Percentiles rank a stretch among this genome's conserved stretches.
These are phyloP conservation scores for Zygosaccharomyces sapae DNA, from an alignment of 1,139 yeast species.

Conservation along the genomic window DNA sequence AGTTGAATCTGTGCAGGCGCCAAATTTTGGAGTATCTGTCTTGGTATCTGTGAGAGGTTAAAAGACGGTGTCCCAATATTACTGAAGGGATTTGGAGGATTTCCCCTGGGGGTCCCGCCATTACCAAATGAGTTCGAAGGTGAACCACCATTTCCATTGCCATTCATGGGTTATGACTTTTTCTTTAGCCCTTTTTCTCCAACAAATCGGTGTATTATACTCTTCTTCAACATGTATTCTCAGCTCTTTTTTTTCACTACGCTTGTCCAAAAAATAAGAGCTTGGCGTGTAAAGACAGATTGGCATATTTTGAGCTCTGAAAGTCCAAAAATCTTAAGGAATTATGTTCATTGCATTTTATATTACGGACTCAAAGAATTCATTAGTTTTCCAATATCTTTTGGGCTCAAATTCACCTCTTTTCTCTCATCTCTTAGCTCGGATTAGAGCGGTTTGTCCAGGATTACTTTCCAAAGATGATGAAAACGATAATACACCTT, in stretches of 20 bases:
- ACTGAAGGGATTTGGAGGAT: constrained; percentile 23
- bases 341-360: constrained; percentile 31
- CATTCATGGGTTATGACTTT: constrained; percentile 3
- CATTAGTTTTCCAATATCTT: constrained; percentile 30
- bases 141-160: constrained; percentile 13
- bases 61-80: constrained; percentile 37
- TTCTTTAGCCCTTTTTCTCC: not conserved
- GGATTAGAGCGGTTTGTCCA: constrained; percentile 24
- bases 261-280: too few relatives aligned
- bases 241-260: not conserved
- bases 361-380: constrained; percentile 28
- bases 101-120: not conserved
- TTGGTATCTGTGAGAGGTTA: constrained; percentile 35
- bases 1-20: constrained; percentile 37
- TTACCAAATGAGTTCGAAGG: constrained; percentile 10
- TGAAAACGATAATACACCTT: constrained; percentile 1
- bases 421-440: constrained; percentile 25
- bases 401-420: constrained; percentile 29
- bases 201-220: not conserved
- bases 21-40: constrained; percentile 32
- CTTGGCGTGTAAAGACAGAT: constrained; percentile 1
- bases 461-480: constrained; percentile 13
- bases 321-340: not conserved
- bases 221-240: not conserved
- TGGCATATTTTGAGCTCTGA: not conserved